Conservation (phyloP, 2,329 filamentous ascomycete species). For the Biscogniauxia sp. region DNA sequence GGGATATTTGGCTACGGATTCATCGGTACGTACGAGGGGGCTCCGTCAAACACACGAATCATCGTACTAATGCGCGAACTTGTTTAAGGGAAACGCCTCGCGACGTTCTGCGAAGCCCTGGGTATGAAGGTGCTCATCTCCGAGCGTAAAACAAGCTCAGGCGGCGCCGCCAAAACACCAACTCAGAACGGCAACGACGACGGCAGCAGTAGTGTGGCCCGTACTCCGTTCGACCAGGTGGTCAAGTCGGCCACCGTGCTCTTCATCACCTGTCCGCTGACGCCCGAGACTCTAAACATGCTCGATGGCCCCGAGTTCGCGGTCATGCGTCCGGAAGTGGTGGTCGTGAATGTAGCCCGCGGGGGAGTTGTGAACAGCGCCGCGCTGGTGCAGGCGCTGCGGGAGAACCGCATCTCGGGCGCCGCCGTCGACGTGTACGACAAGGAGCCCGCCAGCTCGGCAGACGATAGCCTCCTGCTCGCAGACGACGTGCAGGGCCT, state of each 20-base stretch:
- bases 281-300: constrained; percentile 12
- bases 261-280: constrained; percentile 20
- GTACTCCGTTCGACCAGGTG: constrained; percentile 20
- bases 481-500: constrained; percentile 8
- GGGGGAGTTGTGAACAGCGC: constrained; percentile 19
- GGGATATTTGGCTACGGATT: constrained; percentile 22
- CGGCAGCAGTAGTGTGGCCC: background rate
- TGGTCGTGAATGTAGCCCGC: constrained; percentile 26
- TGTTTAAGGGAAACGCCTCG: constrained; percentile 19
- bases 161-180: background rate
- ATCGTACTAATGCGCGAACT: background rate
- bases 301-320: constrained; percentile 21
- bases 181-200: background rate
- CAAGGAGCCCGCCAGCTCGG: constrained; percentile 22
- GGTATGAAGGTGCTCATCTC: constrained; percentile 26
- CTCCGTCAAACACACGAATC: too few species aligned
- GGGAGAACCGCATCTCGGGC: constrained; percentile 20
- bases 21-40: constrained; percentile 23
- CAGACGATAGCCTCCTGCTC: constrained; percentile 22
- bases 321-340: constrained; percentile 18
- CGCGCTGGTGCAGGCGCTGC: constrained; percentile 27
- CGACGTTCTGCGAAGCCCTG: constrained; percentile 17
- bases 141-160: constrained; percentile 11
- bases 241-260: constrained; percentile 19
- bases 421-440: constrained; percentile 26